A percentile compares a stretch with the other conserved stretches of the same genome.
phyloP scores from a whole-genome alignment of 306 rosid genomes.

The Dryas octopetala region DNA sequence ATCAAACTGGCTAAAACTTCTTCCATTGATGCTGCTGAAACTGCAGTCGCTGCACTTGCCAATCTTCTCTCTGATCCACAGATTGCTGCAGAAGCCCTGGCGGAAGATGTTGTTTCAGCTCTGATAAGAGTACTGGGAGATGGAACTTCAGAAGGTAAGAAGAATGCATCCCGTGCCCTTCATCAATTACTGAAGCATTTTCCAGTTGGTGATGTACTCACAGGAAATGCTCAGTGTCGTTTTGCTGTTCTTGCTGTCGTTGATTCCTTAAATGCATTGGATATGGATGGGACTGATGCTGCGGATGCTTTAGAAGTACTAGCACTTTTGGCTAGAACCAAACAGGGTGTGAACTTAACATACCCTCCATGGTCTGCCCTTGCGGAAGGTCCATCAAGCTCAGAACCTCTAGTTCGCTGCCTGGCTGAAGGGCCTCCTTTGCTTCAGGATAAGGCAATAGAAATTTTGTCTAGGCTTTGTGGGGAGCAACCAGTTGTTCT shows the following conservation, averaged over 20 bases:
- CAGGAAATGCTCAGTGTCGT: slow-evolving; percentile 70
- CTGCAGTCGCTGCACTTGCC: slow-evolving; percentile 93
- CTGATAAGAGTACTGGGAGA: slow-evolving; percentile 75
- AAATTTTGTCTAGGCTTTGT: slow-evolving; percentile 83
- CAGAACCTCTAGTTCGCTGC: slow-evolving; percentile 70
- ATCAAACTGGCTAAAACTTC: slow-evolving; percentile 90
- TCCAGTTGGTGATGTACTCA: slow-evolving; percentile 64
- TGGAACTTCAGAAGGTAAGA: slow-evolving; percentile 81
- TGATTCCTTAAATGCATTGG: slow-evolving; percentile 63
- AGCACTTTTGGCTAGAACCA: slow-evolving; percentile 72
- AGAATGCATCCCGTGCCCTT: slow-evolving; percentile 86
- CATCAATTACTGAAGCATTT: slow-evolving; percentile 83
- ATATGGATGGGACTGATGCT: slow-evolving; percentile 61
- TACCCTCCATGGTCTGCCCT: slow-evolving; percentile 66
- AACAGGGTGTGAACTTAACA: slow-evolving; percentile 54
- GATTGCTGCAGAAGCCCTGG: slow-evolving; percentile 78
- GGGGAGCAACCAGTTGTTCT: slow-evolving; percentile 65
- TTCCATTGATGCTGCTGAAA: slow-evolving; percentile 81
- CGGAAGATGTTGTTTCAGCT: slow-evolving; percentile 82
- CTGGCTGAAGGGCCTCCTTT: slow-evolving; percentile 80
- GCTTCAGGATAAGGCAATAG: slow-evolving; percentile 85
- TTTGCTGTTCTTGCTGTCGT: slow-evolving; percentile 76
- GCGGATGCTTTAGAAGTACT: slow-evolving; percentile 80
- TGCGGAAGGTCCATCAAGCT: slow-evolving; percentile 64
- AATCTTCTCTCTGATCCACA: slow-evolving; percentile 81